Percentiles rank a stretch among this genome's conserved stretches.
Conservation (phyloP, 441 rosid genomes). For the Populus hybrid region DNA sequence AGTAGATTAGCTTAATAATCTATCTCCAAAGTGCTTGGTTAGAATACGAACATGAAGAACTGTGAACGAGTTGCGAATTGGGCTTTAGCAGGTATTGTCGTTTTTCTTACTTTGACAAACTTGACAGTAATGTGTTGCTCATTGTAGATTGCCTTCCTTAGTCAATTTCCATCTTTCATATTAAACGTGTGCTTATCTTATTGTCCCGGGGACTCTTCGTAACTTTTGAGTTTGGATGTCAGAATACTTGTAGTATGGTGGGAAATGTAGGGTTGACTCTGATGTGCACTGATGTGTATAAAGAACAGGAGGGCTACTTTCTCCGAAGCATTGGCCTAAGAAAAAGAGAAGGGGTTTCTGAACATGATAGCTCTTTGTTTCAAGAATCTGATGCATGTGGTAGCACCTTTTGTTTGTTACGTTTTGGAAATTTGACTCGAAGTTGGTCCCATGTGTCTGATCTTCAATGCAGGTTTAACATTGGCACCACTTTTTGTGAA, state of each 20-base stretch:
- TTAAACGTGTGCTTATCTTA: no score
- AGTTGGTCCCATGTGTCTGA: not conserved
- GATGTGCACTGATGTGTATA: not conserved
- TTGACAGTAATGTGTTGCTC: not conserved
- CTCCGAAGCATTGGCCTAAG: not conserved
- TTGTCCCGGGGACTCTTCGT: no score
- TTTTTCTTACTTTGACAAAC: not conserved
- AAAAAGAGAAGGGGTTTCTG: not conserved
- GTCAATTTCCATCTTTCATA: not conserved
- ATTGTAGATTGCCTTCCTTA: not conserved
- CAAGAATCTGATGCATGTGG: not conserved
- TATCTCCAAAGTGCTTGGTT: not conserved
- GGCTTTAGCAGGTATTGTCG: constrained; percentile 74
- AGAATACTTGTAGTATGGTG: not conserved
- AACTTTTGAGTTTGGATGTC: not conserved
- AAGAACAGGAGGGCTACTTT: not conserved
- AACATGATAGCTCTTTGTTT: not conserved
- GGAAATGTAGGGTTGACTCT: not conserved
- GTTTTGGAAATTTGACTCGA: not conserved
- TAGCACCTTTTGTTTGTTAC: not conserved
- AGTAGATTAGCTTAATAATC: not conserved
- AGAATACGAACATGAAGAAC: constrained; percentile 58
- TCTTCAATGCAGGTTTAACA: constrained; percentile 61
- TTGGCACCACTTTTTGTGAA: constrained; percentile 84
- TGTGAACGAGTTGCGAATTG: constrained; percentile 69